phyloP scores from a whole-genome alignment of 192 early-diverging fungal species.

The Backusella tuberculispora region DNA sequence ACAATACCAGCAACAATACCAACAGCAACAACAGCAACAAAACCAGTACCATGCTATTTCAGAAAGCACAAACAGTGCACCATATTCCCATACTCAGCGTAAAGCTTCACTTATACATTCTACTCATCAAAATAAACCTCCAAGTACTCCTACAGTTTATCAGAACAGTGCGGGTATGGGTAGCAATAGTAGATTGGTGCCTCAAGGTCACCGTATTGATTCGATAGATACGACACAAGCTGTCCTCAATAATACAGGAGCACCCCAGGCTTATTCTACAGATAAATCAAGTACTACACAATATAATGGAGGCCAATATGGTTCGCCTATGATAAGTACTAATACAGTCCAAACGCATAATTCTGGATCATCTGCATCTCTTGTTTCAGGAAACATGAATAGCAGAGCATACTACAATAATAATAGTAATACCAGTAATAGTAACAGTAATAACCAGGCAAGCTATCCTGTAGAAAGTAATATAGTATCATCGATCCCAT shows the following conservation, averaged over 20 bases:
- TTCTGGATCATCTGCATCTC: not conserved
- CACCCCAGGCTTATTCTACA: not conserved
- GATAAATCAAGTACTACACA: not conserved
- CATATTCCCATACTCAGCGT: not conserved
- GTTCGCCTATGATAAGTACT: not conserved
- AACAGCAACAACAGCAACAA: slow-evolving; percentile 11
- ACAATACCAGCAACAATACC: not conserved
- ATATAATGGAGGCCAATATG: not conserved
- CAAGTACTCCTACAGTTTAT: not conserved
- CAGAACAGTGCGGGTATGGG: not conserved
- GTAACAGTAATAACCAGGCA: not conserved
- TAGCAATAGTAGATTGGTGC: not conserved
- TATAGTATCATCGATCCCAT: not conserved
- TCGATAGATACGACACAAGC: not conserved
- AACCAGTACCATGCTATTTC: not conserved
- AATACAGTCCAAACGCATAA: not conserved
- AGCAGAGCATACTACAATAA: not conserved
- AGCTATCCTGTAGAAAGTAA: not conserved
- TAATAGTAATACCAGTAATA: not conserved
- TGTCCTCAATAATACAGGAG: not conserved
- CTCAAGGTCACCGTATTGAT: not conserved
- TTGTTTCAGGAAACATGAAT: slow-evolving; percentile 7
- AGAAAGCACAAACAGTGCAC: not conserved
- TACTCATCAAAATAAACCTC: not conserved
- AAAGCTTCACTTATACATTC: not conserved